Base-by-base conservation (phyloP, 1,139 yeast genomes). In the Taphrina populina region DNA sequence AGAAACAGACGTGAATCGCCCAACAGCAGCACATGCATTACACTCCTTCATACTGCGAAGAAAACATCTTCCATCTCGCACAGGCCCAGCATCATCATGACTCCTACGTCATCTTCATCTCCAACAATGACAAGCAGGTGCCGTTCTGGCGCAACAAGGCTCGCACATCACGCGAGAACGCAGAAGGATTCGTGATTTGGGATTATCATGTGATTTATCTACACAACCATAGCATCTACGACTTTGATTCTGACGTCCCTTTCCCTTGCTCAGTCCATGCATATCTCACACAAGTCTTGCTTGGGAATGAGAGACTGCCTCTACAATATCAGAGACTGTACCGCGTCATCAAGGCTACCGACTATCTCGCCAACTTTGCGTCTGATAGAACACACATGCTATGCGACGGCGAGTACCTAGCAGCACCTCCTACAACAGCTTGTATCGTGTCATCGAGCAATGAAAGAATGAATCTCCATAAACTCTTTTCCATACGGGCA, bases 361-460 rank as follows among this genome's bases (percentile, higher is more conserved):
- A 26, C 27, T 49, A 49, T 20, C 15, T 37, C 13, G 17, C 32
- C 8, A 20, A 35, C 8, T 49, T 49, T 13, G 33, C 39, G 46
- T 29, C 39, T 33, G 54, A 49, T 23, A 45, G 54, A 2, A 29
- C 46, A 10, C 54, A 49, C 23, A 49, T 49, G 54, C 46, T 49
- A 10, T 19, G 17, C n/a, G 46, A 49, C 7, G 39, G 46, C 23
- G 11, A 20, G 24, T 39, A 49, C 29, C 32, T 29, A 10, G 26
- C n/a, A 17, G 19, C 46, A 4, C 32, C 21, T 4, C 54, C 54
- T 2, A 3, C 32, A 3, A 34, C 33, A 13, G 40, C 54, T 2
- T 30, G 43, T n/a, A 37, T 49, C 23, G 54, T 40, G 13, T 30
- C 35, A 3, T 21, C 15, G 10, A 15, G 15, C 19, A 29, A 29